A percentile compares a stretch with the other conserved stretches of the same genome.
These are phyloP conservation scores for Sporothrix globosa DNA, from an alignment of 2,329 filamentous ascomycete genomes.

Conservation along the genomic window DNA sequence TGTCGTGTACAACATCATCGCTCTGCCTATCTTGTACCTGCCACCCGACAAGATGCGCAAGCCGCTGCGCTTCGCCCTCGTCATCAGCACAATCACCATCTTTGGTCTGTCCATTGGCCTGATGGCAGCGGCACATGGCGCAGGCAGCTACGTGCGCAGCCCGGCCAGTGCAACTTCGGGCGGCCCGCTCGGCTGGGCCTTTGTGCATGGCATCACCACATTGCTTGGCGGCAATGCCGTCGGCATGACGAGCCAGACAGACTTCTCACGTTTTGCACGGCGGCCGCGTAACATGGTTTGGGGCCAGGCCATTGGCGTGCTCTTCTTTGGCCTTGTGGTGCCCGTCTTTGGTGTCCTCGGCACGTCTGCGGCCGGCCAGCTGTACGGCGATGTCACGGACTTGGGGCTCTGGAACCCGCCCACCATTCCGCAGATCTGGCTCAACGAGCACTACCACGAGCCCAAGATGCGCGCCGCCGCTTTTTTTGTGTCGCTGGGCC, in stretches of 20 bases:
- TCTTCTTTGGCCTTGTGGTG: constrained; percentile 46
- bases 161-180: constrained; percentile 35
- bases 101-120: constrained; percentile 45
- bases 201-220: constrained; percentile 46
- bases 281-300: constrained; percentile 48
- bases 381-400: constrained; percentile 39
- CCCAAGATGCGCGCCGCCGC: constrained; percentile 47
- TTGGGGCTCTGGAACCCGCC: constrained; percentile 49
- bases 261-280: constrained; percentile 49
- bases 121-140: constrained; percentile 41
- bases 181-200: constrained; percentile 36
- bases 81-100: constrained; percentile 39
- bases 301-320: constrained; percentile 46
- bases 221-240: constrained; percentile 50
- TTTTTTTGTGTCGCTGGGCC: constrained; percentile 51
- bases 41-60: constrained; percentile 47
- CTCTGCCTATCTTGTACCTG: constrained; percentile 49
- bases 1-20: constrained; percentile 39
- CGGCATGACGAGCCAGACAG: constrained; percentile 50
- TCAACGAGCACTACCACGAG: constrained; percentile 40
- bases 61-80: constrained; percentile 41
- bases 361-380: constrained; percentile 38
- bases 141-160: constrained; percentile 39
- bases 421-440: constrained; percentile 45
- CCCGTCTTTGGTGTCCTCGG: constrained; percentile 47